Evolutionary conservation across 495 filamentous ascomycete species (phyloP), one percentile per base, ranked within the genome.

Genomic region (Parachaetomium inaequale): DNA sequence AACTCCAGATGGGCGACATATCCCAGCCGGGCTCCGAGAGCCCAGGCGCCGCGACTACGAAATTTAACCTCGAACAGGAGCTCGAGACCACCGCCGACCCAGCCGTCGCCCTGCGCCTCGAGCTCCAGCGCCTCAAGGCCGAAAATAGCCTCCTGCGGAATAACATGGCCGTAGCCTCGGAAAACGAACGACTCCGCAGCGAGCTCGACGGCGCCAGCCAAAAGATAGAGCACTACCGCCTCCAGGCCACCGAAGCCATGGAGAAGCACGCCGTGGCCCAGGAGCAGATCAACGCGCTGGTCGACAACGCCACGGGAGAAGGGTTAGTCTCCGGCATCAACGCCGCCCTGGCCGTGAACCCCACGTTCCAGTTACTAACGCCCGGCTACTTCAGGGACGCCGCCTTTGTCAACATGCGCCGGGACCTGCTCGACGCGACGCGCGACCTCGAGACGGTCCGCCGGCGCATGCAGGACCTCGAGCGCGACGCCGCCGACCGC

Each of bases 141-240:
- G 82, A 85, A 65, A 83, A 82, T 63, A 70, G 75, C 49, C 69
- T 83, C 8, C 72, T 84, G 15, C 77, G 78, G 66, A 80, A 74
- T 57, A 80, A 72, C 59, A 76, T 80, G 58, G 72, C 73, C 0
- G 78, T 77, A 10, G 79, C 74, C 11, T 78, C 79, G 0, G 78
- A 82, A 51, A 82, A 79, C 58, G 75, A 79, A 50, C 72, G 73
- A 38, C 74, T 85, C 34, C 74, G 78, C 19, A 66, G 72, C 31
- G 78, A 84, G 69, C 74, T 83, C 56, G 80, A 84, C 36, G 68
- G 72, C 21, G 70, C 66, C 42, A 75, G 66, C 51, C 69, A 73
- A 50, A 70, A 70, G 43, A 61, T 70, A 1, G 75, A 78, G 19
- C 64, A 70, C 28, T 72, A 81, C 34, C 77, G 81, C 61, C 63